Conservation (phyloP, 257 asterid genomes). For the Nicotiana attenuata region DNA sequence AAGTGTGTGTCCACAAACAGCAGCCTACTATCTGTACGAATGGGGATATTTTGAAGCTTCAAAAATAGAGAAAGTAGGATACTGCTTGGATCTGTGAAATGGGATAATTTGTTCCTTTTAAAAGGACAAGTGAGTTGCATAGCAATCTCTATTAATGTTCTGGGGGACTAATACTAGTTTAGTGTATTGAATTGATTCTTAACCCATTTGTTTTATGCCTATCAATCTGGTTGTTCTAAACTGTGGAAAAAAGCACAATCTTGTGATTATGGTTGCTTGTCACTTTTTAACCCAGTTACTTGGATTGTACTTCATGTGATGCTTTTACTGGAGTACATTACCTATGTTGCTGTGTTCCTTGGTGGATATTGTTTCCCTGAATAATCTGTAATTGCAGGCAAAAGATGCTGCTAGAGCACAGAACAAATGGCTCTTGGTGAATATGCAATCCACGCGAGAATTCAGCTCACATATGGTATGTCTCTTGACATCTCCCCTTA, state of each 20-base stretch:
- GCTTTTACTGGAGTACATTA: neutral
- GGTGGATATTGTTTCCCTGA: neutral
- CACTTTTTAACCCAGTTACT: neutral
- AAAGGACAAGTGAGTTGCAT: neutral
- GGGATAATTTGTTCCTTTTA: neutral
- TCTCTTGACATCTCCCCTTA: constrained; percentile 10
- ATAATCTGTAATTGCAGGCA: constrained; percentile 44
- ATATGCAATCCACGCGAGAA: constrained; percentile 89
- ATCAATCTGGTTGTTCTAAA: neutral
- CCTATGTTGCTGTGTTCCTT: neutral
- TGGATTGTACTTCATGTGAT: neutral
- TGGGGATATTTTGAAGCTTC: neutral
- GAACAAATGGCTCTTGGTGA: constrained; percentile 89
- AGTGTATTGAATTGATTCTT: neutral
- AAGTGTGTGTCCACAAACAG: neutral
- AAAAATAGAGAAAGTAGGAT: neutral
- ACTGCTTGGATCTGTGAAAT: neutral
- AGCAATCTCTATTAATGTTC: neutral
- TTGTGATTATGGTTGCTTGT: neutral
- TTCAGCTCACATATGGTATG: constrained; percentile 96
- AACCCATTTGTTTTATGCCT: neutral
- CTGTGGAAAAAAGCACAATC: neutral
- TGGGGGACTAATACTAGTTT: neutral
- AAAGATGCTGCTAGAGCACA: constrained; percentile 70
- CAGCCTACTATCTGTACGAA: neutral